phyloP scores from a whole-genome alignment of 257 asterid species.

The Primulina huaijiensis region DNA sequence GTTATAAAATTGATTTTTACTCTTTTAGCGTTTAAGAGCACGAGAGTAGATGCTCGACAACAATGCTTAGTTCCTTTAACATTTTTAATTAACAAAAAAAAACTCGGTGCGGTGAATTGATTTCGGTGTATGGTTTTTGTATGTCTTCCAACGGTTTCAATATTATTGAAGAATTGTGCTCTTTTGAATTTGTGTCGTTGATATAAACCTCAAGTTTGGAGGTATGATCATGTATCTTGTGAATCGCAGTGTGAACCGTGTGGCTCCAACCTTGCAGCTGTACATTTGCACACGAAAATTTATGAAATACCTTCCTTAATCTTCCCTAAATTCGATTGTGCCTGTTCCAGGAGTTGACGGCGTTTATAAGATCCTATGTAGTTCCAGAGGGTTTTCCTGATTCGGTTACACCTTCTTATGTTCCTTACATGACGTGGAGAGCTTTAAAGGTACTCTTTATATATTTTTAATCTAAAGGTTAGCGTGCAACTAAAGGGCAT shows the following conservation, averaged over 20 bases:
- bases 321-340: slow-evolving; percentile 5
- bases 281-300: background rate
- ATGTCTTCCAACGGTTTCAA: no score
- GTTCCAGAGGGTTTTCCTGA: slow-evolving; percentile 99
- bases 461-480: background rate
- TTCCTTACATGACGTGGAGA: slow-evolving; percentile 98
- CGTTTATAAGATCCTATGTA: slow-evolving; percentile 79
- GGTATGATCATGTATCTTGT: no score
- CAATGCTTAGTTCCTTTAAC: no score
- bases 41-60: background rate
- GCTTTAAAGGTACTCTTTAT: slow-evolving; percentile 72
- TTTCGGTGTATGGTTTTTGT: no score
- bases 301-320: background rate
- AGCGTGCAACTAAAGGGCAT: background rate
- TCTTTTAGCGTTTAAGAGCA: background rate
- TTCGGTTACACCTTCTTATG: slow-evolving; percentile 86
- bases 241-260: no score
- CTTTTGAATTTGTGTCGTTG: no score
- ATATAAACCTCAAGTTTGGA: no score
- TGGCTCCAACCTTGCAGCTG: no score
- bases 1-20: no score
- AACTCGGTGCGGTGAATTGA: no score
- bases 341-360: slow-evolving; percentile 58
- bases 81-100: no score
- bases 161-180: no score